Evolutionary conservation across 305 asterid genomes (phyloP), one percentile per base, ranked within the genome.

Genomic region (Stenogyne calaminthoides): DNA sequence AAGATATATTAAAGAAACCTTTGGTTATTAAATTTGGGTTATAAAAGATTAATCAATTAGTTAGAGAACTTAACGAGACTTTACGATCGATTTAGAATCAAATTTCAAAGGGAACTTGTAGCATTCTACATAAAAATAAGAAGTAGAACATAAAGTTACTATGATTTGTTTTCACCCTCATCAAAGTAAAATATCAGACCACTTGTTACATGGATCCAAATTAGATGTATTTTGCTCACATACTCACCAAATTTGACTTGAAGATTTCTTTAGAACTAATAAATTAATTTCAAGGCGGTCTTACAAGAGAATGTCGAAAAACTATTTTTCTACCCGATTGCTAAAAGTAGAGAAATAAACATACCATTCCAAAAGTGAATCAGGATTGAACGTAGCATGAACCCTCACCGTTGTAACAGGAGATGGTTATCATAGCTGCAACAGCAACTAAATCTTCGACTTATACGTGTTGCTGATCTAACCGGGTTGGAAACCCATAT

Each of bases 361-460:
- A 64, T 12, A 20, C 7, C 61, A 51, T 47, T 46, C 68, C 67
- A 57, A 71, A 58, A 44, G 20, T 59, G 20, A 29, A 64, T n/a
- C 70, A 67, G 29, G 60, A 27, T 25, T 22, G 59, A 68, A 32
- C 51, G 42, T 25, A 68, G 29, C 37, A 73, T 64, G 55, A 37
- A 62, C 63, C 69, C 49, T 42, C 59, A 25, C 14, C 16, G 51
- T 71, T 58, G 59, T 44, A 71, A 60, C 15, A 69, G 52, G 36
- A 27, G 65, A 51, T 56, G 25, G 1, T 36, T 14, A 18, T 39
- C 3, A n/a, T 57, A 64, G 69, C 25, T 70, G 51, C 59, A 51
- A 37, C 52, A 46, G n/a, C 51, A 58, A 60, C 65, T 47, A 77
- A 63, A 61, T 19, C 55, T 27, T 69, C 71, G 55, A 69, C 66